Evolutionary conservation across 108 stramenopile species (phyloP).

Genomic region (Schizochytrium sp.): DNA sequence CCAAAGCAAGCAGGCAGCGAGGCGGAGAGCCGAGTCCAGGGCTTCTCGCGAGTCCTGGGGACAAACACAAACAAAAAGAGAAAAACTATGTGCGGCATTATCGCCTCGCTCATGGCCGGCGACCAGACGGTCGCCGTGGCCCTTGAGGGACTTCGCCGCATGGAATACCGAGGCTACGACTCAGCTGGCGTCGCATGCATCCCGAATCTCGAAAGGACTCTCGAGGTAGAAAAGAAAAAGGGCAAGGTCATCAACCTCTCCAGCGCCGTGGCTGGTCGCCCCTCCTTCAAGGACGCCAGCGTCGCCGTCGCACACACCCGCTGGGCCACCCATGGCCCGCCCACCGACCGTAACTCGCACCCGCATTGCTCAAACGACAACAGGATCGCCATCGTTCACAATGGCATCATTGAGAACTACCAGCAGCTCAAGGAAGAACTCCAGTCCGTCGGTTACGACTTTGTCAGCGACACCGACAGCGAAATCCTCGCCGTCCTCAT

Average conservation of each 20-base stretch:
- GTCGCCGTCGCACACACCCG: constrained; percentile 95
- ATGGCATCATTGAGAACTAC: constrained; percentile 90
- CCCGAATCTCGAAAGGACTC: constrained; percentile 23
- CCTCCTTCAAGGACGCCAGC: constrained; percentile 47
- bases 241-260: constrained; percentile 76
- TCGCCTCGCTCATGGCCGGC: background rate
- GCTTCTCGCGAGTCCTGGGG: no score
- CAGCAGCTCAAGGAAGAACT: constrained; percentile 76
- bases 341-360: constrained; percentile 95
- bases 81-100: background rate
- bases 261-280: constrained; percentile 80
- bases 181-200: constrained; percentile 92
- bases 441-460: constrained; percentile 64
- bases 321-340: constrained; percentile 97
- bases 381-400: constrained; percentile 94
- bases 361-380: constrained; percentile 82
- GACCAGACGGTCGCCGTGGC: constrained; percentile 36
- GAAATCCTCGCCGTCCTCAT: constrained; percentile 97
- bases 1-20: no score
- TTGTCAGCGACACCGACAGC: constrained; percentile 87
- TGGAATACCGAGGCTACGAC: constrained; percentile 96
- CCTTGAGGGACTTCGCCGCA: constrained; percentile 80
- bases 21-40: no score
- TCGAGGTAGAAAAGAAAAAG: constrained; percentile 79
- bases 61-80: background rate